A percentile compares a stretch with the other conserved stretches of the same genome.
phyloP scores from a whole-genome alignment of 2,329 filamentous ascomycete species.

The Talaromyces sp. region DNA sequence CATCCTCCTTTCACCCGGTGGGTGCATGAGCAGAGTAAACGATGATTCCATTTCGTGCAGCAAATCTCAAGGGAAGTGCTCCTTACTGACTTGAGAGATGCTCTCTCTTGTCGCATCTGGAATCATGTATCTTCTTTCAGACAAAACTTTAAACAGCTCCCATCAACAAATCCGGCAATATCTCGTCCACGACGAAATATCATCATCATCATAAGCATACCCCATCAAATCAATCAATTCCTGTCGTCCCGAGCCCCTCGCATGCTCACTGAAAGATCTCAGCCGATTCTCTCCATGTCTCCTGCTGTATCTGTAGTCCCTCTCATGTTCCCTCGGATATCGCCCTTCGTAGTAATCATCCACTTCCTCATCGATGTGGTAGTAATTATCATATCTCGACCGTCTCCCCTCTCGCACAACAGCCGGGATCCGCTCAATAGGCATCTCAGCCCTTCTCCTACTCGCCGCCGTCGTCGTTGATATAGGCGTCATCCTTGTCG shows the following conservation, averaged over 20 bases:
- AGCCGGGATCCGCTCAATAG: slow-evolving; percentile 13
- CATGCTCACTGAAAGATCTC: slow-evolving; percentile 17
- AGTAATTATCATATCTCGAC: slow-evolving; percentile 8
- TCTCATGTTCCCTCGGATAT: not conserved
- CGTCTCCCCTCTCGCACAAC: slow-evolving; percentile 1
- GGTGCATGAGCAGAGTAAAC: not conserved
- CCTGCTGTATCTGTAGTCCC: slow-evolving; percentile 10
- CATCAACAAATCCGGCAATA: slow-evolving; percentile 9
- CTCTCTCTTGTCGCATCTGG: too few relatives aligned
- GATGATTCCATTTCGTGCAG: not conserved
- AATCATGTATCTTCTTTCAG: not conserved
- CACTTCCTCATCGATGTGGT: not conserved
- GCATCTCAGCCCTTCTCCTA: not conserved
- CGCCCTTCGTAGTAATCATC: not conserved
- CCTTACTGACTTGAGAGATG: not conserved
- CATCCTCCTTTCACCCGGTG: not conserved
- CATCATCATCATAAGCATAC: slow-evolving; percentile 14
- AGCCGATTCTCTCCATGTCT: slow-evolving; percentile 10
- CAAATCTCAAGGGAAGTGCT: not conserved
- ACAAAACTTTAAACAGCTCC: not conserved
- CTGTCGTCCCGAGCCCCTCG: slow-evolving; percentile 9
- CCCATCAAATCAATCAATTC: slow-evolving; percentile 15
- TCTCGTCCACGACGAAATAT: slow-evolving; percentile 5
- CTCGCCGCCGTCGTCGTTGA: not conserved
- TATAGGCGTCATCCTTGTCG: not conserved